Evolutionary conservation across 208 protist genomes (phyloP), one percentile per base, ranked within the genome.

Genomic region (Naegleria lovaniensis): DNA sequence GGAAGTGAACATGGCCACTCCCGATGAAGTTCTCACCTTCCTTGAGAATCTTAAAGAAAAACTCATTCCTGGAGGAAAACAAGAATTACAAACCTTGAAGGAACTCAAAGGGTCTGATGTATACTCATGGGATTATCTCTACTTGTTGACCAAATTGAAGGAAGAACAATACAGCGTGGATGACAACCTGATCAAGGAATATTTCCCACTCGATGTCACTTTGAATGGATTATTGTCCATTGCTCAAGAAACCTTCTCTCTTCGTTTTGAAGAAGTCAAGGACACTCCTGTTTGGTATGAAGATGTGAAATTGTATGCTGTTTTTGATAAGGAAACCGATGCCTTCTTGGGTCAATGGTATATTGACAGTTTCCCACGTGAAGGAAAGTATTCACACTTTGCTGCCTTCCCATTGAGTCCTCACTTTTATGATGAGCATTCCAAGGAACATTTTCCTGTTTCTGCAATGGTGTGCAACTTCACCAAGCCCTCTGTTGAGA

Each of bases 301-400:
- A 83, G 91, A 90, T 38, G 91, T 92, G 48, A 29, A 79, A 39
- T 29, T 76, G 38, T 92, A 86, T 41, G n/a, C 13, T 40, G 83
- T 92, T 48, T 92, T 75, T 25, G 91, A 92, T 38, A 79, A 76
- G 29, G 43, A 92, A 59, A 90, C 39, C 38, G 33, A 85, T 33
- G 25, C 52, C 38, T 90, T 90, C 39, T 39, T 48, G 13, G 91
- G 91, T 67, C 91, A 92, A 59, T 85, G 90, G 58, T 92, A 92
- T 40, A 52, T 92, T 5, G 91, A 92, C 83, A 41, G 90, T 6
- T 92, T 41, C 41, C 85, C 91, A 59, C 9, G 91, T 33, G 86
- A 89, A 40, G 91, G 91, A 6, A 92, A 92, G 40, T 92, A 92
- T 59, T 25, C 11, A 41, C 91, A 92, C 85, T 83, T 85, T 84